These are phyloP conservation scores for Scleroderma bovista DNA, from an alignment of 768 basidiomycete species.

Conservation along the genomic window DNA sequence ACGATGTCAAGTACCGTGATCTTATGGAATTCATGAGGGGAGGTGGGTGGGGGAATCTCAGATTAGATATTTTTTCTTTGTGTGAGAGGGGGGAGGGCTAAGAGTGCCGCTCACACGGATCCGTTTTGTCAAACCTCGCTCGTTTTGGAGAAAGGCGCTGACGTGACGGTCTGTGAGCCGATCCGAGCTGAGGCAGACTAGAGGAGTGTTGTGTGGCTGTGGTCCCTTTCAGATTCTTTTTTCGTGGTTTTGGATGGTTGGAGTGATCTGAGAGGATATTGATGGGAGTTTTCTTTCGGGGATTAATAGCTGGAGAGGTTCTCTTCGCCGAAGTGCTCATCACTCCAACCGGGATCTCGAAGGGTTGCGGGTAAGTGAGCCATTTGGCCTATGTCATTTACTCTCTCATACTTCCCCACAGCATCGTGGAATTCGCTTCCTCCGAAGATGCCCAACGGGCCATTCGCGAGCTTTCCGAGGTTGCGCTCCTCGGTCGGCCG, in stretches of 20 bases:
- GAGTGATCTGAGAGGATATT: slow-evolving; percentile 77
- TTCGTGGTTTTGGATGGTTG: slow-evolving; percentile 41
- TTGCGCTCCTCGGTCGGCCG: slow-evolving; percentile 84
- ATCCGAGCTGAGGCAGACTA: slow-evolving; percentile 34
- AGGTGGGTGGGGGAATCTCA: slow-evolving; percentile 92
- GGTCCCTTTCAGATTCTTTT: slow-evolving; percentile 36
- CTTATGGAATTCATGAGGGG: slow-evolving; percentile 99
- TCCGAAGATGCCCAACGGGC: slow-evolving; percentile 86
- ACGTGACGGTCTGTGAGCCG: slow-evolving; percentile 19
- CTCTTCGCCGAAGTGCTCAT: slow-evolving; percentile 99
- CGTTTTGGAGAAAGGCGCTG: slow-evolving; percentile 27
- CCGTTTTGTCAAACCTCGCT: slow-evolving; percentile 34
- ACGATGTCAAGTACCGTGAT: slow-evolving; percentile 98
- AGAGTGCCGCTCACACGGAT: slow-evolving; percentile 27
- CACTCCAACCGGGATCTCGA: slow-evolving; percentile 94
- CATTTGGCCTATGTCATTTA: not conserved
- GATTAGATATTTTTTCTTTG: slow-evolving; percentile 48
- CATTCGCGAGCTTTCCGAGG: slow-evolving; percentile 86
- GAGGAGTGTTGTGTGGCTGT: slow-evolving; percentile 25
- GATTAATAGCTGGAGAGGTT: slow-evolving; percentile 97
- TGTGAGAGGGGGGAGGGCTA: slow-evolving; percentile 24
- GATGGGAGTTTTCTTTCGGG: slow-evolving; percentile 89
- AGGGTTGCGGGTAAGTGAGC: slow-evolving; percentile 92
- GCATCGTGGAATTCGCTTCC: slow-evolving; percentile 94
- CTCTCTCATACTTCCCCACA: slow-evolving; percentile 29